Evolutionary conservation across 306 rosid genomes (phyloP), one percentile per base, ranked within the genome.

Genomic region (Phaseolus lunatus): DNA sequence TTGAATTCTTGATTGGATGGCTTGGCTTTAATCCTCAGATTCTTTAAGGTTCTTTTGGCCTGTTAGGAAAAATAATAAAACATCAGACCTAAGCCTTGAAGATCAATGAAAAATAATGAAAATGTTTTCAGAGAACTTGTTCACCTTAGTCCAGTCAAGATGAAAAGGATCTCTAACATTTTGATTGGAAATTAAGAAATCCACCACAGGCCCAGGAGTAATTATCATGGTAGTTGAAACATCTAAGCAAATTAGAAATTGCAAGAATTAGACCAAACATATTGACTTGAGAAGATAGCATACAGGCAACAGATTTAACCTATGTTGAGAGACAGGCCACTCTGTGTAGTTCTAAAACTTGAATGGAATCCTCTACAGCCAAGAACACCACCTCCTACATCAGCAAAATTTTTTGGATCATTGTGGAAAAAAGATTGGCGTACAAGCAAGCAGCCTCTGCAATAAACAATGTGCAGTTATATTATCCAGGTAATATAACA

Each of bases 311-410:
- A 57, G 63, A 33, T 45, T 54, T 66, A 82, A 86, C 98, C 98
- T 54, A 95, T 92, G 45, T 95, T 95, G 14, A 95, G 86, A 2
- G 98, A 92, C 71, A 95, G 83, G 50, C 98, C 98, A 72, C 90
- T 87, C 87, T 95, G 98, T 19, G 97, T 86, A 16, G 97, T 81
- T 81, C 98, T 92, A 58, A 95, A 92, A 73, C 98, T 95, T 6
- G 97, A 92, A 69, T 95, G 98, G 78, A 95, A 92, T 53, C 98
- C 98, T 73, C 97, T 80, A 39, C 98, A 92, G 20, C 98, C 98
- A 5, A 92, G 93, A 48, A 95, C 97, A 2, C 98, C 98, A 22
- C 97, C 97, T 11, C 97, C 98, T 0, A 95, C 97, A 57, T 92
- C 97, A 14, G 91, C 87, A 64, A 87, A 95, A 84, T 80, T 87